A percentile compares a stretch with the other conserved stretches of the same genome.
Evolutionary conservation across 495 filamentous ascomycete species (phyloP).

Genomic region (Hypoxylon trugodes): DNA sequence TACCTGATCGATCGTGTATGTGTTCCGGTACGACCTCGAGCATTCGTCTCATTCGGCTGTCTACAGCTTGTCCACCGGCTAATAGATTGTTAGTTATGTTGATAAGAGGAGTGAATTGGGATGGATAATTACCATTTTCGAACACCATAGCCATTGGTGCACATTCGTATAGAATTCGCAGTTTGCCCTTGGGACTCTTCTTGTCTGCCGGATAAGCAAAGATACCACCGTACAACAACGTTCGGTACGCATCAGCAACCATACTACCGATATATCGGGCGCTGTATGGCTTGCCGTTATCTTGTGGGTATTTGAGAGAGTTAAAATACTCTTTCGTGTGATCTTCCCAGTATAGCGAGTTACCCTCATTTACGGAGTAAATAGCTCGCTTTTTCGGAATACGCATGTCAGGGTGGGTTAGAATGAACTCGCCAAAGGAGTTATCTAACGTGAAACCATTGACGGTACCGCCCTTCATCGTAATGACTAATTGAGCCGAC

Average conservation of each 20-base stretch:
- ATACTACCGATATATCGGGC: constrained; percentile 95
- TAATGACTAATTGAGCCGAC: constrained; percentile 94
- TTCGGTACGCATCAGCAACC: constrained; percentile 98
- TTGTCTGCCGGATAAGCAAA: constrained; percentile 98
- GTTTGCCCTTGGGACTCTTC: constrained; percentile 97
- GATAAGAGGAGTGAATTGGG: not conserved
- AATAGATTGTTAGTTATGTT: constrained; percentile 27
- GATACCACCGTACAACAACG: constrained; percentile 92
- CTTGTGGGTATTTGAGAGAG: constrained; percentile 77
- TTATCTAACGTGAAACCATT: constrained; percentile 98
- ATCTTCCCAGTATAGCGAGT: constrained; percentile 95
- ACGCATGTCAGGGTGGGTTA: constrained; percentile 93
- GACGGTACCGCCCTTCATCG: constrained; percentile 91
- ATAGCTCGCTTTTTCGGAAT: constrained; percentile 83
- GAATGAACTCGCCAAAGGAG: constrained; percentile 96
- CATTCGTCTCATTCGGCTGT: constrained; percentile 89
- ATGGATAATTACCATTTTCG: constrained; percentile 80
- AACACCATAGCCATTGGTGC: constrained; percentile 99
- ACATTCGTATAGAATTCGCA: constrained; percentile 97
- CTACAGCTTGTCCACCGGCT: constrained; percentile 91
- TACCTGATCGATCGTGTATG: constrained; percentile 95
- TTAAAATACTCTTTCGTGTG: constrained; percentile 87
- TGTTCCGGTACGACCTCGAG: constrained; percentile 87
- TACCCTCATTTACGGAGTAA: constrained; percentile 99
- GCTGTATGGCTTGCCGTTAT: constrained; percentile 88